Evolutionary conservation across 2,329 filamentous ascomycete species (phyloP).

Genomic region (Cordyceps tenuipes): DNA sequence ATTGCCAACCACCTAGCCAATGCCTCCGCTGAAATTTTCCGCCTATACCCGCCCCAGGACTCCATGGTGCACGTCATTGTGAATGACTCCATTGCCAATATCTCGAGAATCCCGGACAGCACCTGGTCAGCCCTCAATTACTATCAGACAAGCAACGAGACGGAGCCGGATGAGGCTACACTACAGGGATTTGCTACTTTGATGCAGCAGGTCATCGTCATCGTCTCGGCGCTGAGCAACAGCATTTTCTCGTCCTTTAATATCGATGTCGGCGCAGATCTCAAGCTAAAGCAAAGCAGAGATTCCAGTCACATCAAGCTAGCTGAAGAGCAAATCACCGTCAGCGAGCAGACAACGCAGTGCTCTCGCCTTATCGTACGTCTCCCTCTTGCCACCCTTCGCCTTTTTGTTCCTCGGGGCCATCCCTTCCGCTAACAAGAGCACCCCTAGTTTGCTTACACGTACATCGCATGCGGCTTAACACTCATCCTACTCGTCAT

Average conservation of each 20-base stretch:
- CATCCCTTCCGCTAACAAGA: neutral
- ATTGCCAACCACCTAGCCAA: slow-evolving; percentile 16
- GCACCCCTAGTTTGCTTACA: slow-evolving; percentile 26
- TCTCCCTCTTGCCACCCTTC: neutral
- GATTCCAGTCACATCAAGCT: slow-evolving; percentile 13
- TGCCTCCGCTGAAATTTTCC: slow-evolving; percentile 17
- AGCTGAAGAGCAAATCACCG: slow-evolving; percentile 16
- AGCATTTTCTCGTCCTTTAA: slow-evolving; percentile 10
- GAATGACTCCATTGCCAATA: slow-evolving; percentile 20
- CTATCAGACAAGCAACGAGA: slow-evolving; percentile 11
- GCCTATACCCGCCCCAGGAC: slow-evolving; percentile 22
- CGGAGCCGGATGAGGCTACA: slow-evolving; percentile 7
- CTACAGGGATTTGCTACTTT: neutral
- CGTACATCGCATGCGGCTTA: slow-evolving; percentile 25
- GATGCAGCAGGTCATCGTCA: neutral
- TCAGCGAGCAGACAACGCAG: slow-evolving; percentile 17
- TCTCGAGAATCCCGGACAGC: slow-evolving; percentile 20
- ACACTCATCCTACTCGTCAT: slow-evolving; percentile 25
- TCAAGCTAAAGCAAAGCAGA: slow-evolving; percentile 15
- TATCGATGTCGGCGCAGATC: slow-evolving; percentile 23
- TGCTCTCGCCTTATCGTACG: slow-evolving; percentile 26
- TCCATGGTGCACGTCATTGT: slow-evolving; percentile 15
- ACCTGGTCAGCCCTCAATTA: slow-evolving; percentile 20
- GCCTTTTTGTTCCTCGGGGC: neutral
- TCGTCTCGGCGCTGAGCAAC: slow-evolving; percentile 6